These are phyloP conservation scores for Vitis vinifera DNA, from an alignment of 164 flowering plant species.

Conservation along the genomic window DNA sequence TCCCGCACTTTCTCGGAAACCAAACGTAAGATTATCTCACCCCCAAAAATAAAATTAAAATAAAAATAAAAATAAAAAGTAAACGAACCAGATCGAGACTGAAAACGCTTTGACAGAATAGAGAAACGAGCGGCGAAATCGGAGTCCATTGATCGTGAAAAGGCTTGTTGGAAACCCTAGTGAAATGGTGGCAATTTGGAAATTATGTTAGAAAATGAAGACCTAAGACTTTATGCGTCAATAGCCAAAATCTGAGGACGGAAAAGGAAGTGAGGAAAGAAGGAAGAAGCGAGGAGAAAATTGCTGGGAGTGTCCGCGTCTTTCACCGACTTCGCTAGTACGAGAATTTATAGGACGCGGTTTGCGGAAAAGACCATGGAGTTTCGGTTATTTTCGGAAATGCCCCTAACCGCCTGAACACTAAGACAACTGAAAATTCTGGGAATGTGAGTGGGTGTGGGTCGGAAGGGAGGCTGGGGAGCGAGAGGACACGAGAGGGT, in stretches of 20 bases:
- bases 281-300: too few species aligned
- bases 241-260: background rate
- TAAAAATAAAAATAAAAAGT: background rate
- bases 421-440: background rate
- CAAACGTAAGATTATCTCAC: too few species aligned
- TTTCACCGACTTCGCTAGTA: background rate
- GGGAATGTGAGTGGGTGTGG: background rate
- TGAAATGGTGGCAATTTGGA: too few species aligned
- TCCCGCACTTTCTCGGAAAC: background rate
- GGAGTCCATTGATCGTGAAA: conserved; percentile 22
- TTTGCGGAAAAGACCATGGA: background rate
- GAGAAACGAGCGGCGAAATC: conserved; percentile 35
- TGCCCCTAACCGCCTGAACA: conserved; percentile 9
- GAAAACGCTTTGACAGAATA: conserved; percentile 29
- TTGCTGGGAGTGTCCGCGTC: too few species aligned
- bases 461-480: too few species aligned
- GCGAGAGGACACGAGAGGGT: too few species aligned
- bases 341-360: background rate
- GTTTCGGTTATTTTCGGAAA: background rate
- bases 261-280: background rate
- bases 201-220: too few species aligned
- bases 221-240: too few species aligned
- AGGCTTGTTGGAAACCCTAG: too few species aligned
- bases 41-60: too few species aligned
- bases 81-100: conserved; percentile 34